phyloP scores from a whole-genome alignment of 2,329 filamentous ascomycete genomes.

The Fusarium denticulatum region DNA sequence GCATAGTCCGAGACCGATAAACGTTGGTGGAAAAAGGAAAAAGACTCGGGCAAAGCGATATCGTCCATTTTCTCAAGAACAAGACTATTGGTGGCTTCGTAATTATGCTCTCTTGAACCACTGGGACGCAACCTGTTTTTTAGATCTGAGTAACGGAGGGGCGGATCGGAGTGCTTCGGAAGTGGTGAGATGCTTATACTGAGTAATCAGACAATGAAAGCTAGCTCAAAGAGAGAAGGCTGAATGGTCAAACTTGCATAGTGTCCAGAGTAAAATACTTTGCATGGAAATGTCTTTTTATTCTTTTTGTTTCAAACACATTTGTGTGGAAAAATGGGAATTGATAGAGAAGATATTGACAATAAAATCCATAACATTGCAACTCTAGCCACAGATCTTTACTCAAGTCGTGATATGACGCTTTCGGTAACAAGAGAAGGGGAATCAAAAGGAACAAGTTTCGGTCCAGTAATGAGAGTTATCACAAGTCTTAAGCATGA shows the following conservation, averaged over 20 bases:
- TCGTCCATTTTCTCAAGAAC: not conserved
- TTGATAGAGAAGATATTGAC: not conserved
- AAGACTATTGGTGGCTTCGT: constrained; percentile 9
- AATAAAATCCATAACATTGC: not conserved
- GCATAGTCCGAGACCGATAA: constrained; percentile 1
- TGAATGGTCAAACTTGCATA: not conserved
- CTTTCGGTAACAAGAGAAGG: not conserved
- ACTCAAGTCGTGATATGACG: not conserved
- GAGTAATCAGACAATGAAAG: constrained; percentile 12
- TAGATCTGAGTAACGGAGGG: constrained; percentile 24
- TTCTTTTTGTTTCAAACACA: not conserved
- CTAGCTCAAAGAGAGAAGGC: not conserved
- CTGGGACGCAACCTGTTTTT: constrained; percentile 5
- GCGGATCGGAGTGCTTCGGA: constrained; percentile 10
- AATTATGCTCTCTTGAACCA: not conserved
- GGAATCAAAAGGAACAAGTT: not conserved
- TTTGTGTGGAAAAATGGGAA: not conserved
- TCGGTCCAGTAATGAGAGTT: not conserved
- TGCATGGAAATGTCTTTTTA: not conserved
- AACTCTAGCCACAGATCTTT: not conserved
- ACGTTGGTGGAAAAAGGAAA: not conserved
- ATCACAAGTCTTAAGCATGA: not conserved
- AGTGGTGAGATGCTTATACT: constrained; percentile 29
- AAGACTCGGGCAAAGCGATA: not conserved
- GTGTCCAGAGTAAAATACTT: not conserved